Percentiles rank a stretch among this genome's conserved stretches.
phyloP scores from a whole-genome alignment of 2,329 filamentous ascomycete genomes.

The Clarireedia monteithiana region DNA sequence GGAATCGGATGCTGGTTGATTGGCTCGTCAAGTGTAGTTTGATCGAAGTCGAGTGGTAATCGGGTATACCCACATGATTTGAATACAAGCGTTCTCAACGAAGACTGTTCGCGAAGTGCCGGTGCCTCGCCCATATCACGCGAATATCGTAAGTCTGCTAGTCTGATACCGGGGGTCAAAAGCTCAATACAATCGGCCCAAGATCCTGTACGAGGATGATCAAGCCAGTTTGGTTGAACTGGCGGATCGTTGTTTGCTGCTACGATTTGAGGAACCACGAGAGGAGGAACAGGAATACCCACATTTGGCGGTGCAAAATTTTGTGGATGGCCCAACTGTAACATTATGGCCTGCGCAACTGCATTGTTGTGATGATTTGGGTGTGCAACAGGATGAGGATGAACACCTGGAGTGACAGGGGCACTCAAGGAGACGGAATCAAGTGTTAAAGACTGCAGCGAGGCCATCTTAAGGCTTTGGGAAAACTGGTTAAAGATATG shows the following conservation, averaged over 20 bases:
- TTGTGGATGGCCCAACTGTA: background rate
- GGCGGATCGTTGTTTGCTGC: background rate
- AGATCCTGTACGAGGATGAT: constrained; percentile 34
- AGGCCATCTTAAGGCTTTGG: constrained; percentile 37
- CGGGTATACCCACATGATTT: constrained; percentile 27
- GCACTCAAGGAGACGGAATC: constrained; percentile 59
- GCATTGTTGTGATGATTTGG: constrained; percentile 4
- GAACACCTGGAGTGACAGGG: constrained; percentile 27
- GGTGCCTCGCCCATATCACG: constrained; percentile 28
- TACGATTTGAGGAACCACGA: background rate
- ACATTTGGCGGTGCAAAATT: background rate
- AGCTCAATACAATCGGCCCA: constrained; percentile 43
- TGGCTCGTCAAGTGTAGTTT: constrained; percentile 15
- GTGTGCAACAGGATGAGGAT: constrained; percentile 13
- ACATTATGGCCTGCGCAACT: constrained; percentile 2
- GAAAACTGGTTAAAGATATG: constrained; percentile 46
- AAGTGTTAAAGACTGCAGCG: constrained; percentile 47
- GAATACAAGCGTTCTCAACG: constrained; percentile 22
- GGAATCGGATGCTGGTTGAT: constrained; percentile 2
- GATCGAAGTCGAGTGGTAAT: constrained; percentile 27
- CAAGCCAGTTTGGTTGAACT: constrained; percentile 19
- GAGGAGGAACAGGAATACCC: too few relatives aligned
- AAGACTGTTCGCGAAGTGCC: constrained; percentile 12
- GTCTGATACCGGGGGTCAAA: constrained; percentile 40
- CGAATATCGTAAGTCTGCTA: constrained; percentile 34